Base-by-base conservation (phyloP, 2,329 filamentous ascomycete species). In the Penicillium griseofulvum region DNA sequence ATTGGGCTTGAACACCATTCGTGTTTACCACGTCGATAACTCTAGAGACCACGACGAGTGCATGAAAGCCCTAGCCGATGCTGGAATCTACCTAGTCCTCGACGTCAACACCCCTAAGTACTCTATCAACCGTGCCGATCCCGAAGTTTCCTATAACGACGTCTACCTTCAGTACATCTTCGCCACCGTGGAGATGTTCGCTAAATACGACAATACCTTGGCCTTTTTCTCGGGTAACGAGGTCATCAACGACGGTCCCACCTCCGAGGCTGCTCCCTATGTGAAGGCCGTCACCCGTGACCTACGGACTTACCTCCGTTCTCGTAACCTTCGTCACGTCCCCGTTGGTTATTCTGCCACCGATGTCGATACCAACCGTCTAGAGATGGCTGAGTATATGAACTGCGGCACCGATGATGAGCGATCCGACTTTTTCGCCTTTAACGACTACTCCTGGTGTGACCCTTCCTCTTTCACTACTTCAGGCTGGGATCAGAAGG, bases 11-110 rank as follows among this genome's bases (percentile, higher is more conserved):
- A 97, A 97, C 81, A 91, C 91, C 26, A 81, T 97, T 70, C 91
- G 92, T 74, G 89, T 96, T 59, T 97, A 96, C 82, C 90, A 88
- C 16, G 87, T 95, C 64, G 92, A 97, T 80, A 96, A 96, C 82
- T 87, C 86, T 48, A 78, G 81, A 65, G 77, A 87, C 74, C 92
- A 97, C 77, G 87, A 92, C 67, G 82, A 85, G 59, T 97, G 92
- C 81, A 97, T 97, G 92, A 79, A 81, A 57, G 81, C 83, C 43
- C 82, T 96, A 58, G 87, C 85, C 49, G 88, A 89, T 67, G 91
- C 90, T 60, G 90, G 90, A 67, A 96, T 96, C 80, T 96, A 96
- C 80, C 84, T 96, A 50, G 90, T 95, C 36, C 81, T 96, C 49
- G 91, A 96, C 68, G 89, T 94, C 80, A 96, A 96, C 84, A 93